Conservation (phyloP, 192 early-diverging fungal genomes). For the Umbelopsis sp. region DNA sequence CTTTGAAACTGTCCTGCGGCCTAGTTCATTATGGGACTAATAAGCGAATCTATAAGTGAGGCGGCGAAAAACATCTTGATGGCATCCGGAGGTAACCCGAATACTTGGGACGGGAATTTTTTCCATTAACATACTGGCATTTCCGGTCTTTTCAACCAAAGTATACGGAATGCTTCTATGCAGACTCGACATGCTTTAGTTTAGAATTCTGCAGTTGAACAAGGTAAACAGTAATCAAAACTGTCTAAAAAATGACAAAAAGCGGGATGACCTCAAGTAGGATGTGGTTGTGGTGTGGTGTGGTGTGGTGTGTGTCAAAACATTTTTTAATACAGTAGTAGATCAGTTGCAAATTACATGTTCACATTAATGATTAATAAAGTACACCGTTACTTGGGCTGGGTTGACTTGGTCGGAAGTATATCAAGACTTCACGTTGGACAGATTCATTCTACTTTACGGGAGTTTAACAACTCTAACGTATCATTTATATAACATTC, state of each 20-base stretch:
- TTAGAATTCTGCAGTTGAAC: too few species aligned
- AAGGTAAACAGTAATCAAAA: too few species aligned
- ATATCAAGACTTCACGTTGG: neutral
- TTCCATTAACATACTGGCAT: neutral
- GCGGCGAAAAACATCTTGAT: neutral
- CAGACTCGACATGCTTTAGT: too few species aligned
- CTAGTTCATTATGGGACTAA: conserved; percentile 17
- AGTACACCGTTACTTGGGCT: neutral
- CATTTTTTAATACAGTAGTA: conserved; percentile 16
- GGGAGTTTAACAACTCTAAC: neutral
- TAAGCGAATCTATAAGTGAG: neutral
- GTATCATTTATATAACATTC: neutral
- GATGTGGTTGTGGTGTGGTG: too few species aligned
- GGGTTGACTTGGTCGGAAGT: neutral
- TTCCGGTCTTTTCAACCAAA: too few species aligned
- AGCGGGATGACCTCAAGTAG: too few species aligned
- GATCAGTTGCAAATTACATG: conserved; percentile 18
- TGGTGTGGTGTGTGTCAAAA: neutral
- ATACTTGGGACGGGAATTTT: neutral
- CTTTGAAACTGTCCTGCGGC: conserved; percentile 16
- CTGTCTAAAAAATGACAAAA: too few species aligned
- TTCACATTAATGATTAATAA: conserved; percentile 14
- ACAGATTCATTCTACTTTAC: neutral
- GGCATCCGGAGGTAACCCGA: neutral
- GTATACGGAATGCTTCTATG: too few species aligned